Conservation (phyloP, 306 rosid species). For the Medicago arabica region DNA sequence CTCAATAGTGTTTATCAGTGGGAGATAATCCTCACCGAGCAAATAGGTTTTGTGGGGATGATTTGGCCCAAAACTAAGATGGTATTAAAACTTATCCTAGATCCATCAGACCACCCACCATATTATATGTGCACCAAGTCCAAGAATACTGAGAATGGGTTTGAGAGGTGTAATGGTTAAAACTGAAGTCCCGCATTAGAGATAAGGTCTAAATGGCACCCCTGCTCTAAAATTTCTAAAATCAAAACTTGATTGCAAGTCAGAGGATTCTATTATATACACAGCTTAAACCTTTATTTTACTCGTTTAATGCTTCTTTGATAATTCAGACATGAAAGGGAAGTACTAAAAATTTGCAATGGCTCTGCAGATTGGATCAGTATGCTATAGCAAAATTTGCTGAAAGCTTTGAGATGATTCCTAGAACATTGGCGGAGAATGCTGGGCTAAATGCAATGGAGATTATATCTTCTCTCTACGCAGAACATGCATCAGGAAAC, state of each 20-base stretch:
- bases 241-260: slow-evolving; percentile 16
- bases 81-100: not conserved
- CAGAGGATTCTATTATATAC: not conserved
- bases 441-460: slow-evolving; percentile 98
- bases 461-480: slow-evolving; percentile 91
- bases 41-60: not conserved
- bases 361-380: slow-evolving; percentile 90
- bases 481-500: slow-evolving; percentile 97
- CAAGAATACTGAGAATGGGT: not conserved
- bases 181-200: not conserved
- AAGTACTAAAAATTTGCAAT: slow-evolving; percentile 37
- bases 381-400: slow-evolving; percentile 97
- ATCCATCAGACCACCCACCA: not conserved
- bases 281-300: not conserved
- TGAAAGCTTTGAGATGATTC: slow-evolving; percentile 93
- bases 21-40: not conserved
- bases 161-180: not conserved
- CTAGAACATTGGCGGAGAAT: slow-evolving; percentile 92
- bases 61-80: not conserved
- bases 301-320: not conserved
- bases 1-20: not conserved
- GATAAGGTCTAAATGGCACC: not conserved
- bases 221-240: not conserved
- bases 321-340: slow-evolving; percentile 24
- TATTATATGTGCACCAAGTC: not conserved